A percentile compares a stretch with the other conserved stretches of the same genome.
Evolutionary conservation across 2,329 filamentous ascomycete genomes (phyloP).

Genomic region (Diplocarpon rosae): DNA sequence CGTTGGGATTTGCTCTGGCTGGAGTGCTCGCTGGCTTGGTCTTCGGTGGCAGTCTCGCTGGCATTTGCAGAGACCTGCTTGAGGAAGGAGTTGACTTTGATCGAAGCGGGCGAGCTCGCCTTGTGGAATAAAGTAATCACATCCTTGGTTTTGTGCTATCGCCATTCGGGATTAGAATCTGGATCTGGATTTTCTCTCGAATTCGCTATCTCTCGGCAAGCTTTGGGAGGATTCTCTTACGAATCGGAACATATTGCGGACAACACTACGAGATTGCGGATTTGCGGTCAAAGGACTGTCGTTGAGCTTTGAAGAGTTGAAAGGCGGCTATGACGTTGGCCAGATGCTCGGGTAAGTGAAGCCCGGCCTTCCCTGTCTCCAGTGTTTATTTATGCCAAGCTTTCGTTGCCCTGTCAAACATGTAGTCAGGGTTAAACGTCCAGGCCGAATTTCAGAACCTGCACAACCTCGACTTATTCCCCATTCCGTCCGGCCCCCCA

Average conservation of each 20-base stretch:
- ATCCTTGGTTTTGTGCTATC: conserved; percentile 68
- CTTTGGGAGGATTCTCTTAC: conserved; percentile 15
- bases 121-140: conserved; percentile 96
- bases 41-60: conserved; percentile 54
- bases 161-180: neutral
- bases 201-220: neutral
- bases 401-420: neutral
- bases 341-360: no score
- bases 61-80: conserved; percentile 70
- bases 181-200: neutral
- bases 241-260: conserved; percentile 28
- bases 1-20: conserved; percentile 41
- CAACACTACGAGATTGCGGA: conserved; percentile 4
- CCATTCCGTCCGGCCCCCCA: neutral
- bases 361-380: neutral
- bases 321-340: conserved; percentile 13
- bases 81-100: conserved; percentile 62
- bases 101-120: conserved; percentile 60
- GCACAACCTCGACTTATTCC: neutral
- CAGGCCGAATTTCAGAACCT: no score
- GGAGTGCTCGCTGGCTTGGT: conserved; percentile 59
- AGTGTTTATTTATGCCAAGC: neutral
- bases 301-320: conserved; percentile 8
- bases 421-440: no score
- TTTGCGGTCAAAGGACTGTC: conserved; percentile 4